These are phyloP conservation scores for Phytomonas sp. DNA, from an alignment of 208 protist genomes.

Conservation along the genomic window DNA sequence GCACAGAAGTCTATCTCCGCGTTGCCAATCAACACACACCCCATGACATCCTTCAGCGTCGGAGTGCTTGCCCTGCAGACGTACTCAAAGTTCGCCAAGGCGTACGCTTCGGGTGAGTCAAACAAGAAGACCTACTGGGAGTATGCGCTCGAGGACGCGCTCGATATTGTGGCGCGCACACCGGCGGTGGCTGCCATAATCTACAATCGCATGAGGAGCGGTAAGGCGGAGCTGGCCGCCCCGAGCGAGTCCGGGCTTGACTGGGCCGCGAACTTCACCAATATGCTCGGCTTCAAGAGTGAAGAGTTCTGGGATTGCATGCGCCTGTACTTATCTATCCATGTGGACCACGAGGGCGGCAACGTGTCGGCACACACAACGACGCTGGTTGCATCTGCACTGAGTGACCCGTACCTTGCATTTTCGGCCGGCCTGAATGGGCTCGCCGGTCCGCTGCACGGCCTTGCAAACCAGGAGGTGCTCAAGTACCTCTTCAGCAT, in stretches of 20 bases:
- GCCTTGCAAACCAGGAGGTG: conserved; percentile 97
- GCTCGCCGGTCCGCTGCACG: conserved; percentile 96
- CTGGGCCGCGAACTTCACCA: conserved; percentile 93
- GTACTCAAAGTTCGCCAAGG: conserved; percentile 90
- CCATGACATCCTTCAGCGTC: conserved; percentile 91
- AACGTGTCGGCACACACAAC: conserved; percentile 97
- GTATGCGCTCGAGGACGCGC: conserved; percentile 90
- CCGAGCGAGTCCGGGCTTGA: conserved; percentile 69
- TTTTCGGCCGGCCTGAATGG: conserved; percentile 92
- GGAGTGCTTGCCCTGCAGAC: conserved; percentile 90
- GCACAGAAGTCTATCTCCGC: conserved; percentile 79
- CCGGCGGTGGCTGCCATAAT: conserved; percentile 88
- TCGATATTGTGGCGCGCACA: conserved; percentile 88
- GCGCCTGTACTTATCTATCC: conserved; percentile 96
- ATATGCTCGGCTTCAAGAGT: conserved; percentile 91
- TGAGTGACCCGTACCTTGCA: conserved; percentile 97
- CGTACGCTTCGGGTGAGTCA: conserved; percentile 84
- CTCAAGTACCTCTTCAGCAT: conserved; percentile 77
- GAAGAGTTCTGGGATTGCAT: conserved; percentile 94
- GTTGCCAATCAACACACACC: conserved; percentile 91
- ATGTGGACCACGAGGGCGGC: conserved; percentile 95
- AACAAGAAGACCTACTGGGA: conserved; percentile 95
- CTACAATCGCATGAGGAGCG: conserved; percentile 79
- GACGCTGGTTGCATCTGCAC: conserved; percentile 94
- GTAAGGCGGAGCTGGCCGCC: conserved; percentile 34